A percentile compares a stretch with the other conserved stretches of the same genome.
Conservation (phyloP, 305 asterid species). For the Fraxinus floribunda region DNA sequence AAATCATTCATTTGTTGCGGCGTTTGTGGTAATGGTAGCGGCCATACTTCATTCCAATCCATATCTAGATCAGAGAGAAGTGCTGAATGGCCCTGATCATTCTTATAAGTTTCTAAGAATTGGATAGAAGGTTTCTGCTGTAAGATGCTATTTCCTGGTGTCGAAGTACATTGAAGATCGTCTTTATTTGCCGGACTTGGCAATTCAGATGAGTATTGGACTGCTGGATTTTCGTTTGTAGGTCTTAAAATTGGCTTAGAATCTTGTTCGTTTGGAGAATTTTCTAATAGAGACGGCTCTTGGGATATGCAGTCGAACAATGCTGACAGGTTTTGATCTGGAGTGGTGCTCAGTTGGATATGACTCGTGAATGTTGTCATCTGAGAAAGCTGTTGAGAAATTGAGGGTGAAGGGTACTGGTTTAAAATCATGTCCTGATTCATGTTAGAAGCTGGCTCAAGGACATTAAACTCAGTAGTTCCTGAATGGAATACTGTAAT, state of each 20-base stretch:
- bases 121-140: background rate
- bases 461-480: background rate
- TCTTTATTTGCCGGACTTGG: background rate
- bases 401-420: background rate
- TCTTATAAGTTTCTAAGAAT: too few relatives aligned
- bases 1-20: conserved; percentile 8
- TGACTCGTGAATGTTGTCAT: background rate
- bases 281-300: background rate
- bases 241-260: background rate
- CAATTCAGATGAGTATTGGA: background rate
- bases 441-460: background rate
- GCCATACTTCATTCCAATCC: conserved; percentile 1
- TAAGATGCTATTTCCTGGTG: background rate
- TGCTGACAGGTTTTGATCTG: background rate
- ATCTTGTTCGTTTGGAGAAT: background rate
- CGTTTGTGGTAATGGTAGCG: conserved; percentile 18
- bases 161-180: background rate
- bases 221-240: background rate
- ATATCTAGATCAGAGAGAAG: conserved; percentile 20
- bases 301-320: background rate
- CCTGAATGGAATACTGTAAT: background rate
- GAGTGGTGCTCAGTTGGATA: background rate
- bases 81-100: background rate
- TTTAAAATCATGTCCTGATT: background rate
- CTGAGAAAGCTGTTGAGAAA: background rate